Evolutionary conservation across 2,329 filamentous ascomycete genomes (phyloP).

Genomic region (Coniochaeta pulveracea): DNA sequence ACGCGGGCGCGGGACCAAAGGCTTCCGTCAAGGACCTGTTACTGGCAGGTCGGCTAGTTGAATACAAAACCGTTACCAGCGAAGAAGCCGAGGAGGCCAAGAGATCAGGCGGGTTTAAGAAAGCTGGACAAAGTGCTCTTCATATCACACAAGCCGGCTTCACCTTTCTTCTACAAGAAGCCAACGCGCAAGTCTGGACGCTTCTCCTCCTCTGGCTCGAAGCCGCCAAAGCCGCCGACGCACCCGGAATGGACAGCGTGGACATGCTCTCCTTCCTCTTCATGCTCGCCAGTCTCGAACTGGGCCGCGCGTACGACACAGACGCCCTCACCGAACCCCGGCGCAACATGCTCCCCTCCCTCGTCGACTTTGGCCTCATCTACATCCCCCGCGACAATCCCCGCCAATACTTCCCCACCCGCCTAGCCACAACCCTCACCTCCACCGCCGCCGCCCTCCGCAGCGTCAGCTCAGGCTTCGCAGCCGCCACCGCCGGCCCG

Average conservation of each 20-base stretch:
- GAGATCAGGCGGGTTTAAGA: no score
- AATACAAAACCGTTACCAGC: constrained; percentile 29
- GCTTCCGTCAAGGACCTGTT: constrained; percentile 77
- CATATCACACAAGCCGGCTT: constrained; percentile 90
- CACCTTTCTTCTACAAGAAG: constrained; percentile 86
- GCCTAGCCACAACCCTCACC: constrained; percentile 88
- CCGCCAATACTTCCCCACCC: constrained; percentile 73
- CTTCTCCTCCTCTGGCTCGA: constrained; percentile 88
- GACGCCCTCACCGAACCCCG: constrained; percentile 72
- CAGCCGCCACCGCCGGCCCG: constrained; percentile 45
- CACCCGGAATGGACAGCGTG: constrained; percentile 69
- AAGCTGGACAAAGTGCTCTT: no score
- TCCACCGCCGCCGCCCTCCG: constrained; percentile 59
- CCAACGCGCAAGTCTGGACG: constrained; percentile 96
- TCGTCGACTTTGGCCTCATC: constrained; percentile 87
- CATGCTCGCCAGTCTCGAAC: constrained; percentile 83
- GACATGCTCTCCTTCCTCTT: constrained; percentile 96
- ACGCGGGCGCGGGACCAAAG: constrained; percentile 44
- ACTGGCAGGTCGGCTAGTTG: constrained; percentile 69
- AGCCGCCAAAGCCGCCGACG: constrained; percentile 41
- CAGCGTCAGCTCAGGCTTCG: constrained; percentile 56
- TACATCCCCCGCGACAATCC: constrained; percentile 53
- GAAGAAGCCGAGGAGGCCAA: no score
- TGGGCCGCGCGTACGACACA: constrained; percentile 85
- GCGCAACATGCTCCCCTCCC: constrained; percentile 76